Conservation (phyloP, 2,329 filamentous ascomycete genomes). For the Clonostachys rosea region DNA sequence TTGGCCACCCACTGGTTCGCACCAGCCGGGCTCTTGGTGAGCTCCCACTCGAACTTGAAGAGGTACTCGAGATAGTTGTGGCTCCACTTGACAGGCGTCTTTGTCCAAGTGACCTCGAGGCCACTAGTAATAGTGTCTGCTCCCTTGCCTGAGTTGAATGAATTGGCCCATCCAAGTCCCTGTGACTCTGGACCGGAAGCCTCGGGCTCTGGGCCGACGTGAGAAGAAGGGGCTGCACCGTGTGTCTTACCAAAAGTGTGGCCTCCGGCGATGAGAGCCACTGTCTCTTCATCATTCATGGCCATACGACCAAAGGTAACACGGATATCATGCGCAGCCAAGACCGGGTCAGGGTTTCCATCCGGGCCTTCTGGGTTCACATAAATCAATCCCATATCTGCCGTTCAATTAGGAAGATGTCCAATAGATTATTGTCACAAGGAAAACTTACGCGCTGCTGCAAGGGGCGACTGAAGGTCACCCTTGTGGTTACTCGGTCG, state of each 20-base stretch:
- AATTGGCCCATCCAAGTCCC: constrained; percentile 70
- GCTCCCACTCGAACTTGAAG: constrained; percentile 75
- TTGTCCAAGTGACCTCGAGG: constrained; percentile 76
- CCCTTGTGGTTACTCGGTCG: too few species aligned
- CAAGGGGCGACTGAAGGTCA: too few species aligned
- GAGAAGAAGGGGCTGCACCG: constrained; percentile 59
- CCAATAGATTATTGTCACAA: too few species aligned
- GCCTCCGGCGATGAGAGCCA: constrained; percentile 73
- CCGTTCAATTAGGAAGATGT: too few species aligned
- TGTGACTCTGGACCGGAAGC: constrained; percentile 59
- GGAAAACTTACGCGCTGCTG: too few species aligned
- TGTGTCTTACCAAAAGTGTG: constrained; percentile 81
- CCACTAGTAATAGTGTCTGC: constrained; percentile 70
- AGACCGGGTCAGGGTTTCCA: constrained; percentile 64
- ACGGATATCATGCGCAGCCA: constrained; percentile 68
- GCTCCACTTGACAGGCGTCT: constrained; percentile 72
- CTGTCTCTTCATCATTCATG: constrained; percentile 80
- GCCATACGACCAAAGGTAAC: constrained; percentile 48
- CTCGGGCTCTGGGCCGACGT: constrained; percentile 65
- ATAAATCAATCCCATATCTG: constrained; percentile 70
- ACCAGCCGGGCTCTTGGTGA: constrained; percentile 70
- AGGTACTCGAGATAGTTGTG: constrained; percentile 72
- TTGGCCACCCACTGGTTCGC: constrained; percentile 76
- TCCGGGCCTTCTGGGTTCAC: constrained; percentile 66
- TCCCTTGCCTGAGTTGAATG: constrained; percentile 61